These are phyloP conservation scores for Arthrobotrys conoides DNA, from an alignment of 2,329 filamentous ascomycete species.

Conservation along the genomic window DNA sequence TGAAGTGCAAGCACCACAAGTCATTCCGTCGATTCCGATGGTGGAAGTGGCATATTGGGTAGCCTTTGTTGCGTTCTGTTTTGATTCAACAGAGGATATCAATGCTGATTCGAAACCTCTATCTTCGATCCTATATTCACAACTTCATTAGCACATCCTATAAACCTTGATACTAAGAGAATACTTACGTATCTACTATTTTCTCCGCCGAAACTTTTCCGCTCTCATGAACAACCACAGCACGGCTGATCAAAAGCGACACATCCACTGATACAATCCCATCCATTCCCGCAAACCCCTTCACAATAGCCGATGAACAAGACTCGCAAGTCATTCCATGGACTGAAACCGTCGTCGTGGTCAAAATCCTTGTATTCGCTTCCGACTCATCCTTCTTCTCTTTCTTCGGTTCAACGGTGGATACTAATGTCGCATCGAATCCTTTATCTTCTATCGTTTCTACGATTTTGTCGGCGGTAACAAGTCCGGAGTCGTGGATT, in stretches of 20 bases:
- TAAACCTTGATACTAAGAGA: constrained; percentile 73
- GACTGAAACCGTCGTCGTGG: constrained; percentile 90
- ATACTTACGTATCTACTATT: constrained; percentile 69
- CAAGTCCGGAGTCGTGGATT: constrained; percentile 77
- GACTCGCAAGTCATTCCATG: constrained; percentile 94
- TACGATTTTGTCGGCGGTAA: constrained; percentile 38
- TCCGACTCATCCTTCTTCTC: constrained; percentile 25
- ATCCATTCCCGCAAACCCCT: constrained; percentile 84
- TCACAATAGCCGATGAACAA: constrained; percentile 95
- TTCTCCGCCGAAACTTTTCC: constrained; percentile 79
- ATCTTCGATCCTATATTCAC: constrained; percentile 73
- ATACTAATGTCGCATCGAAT: constrained; percentile 87
- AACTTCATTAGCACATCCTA: constrained; percentile 78
- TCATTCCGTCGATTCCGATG: constrained; percentile 94
- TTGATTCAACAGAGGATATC: constrained; percentile 66
- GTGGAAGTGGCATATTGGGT: constrained; percentile 77
- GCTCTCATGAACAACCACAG: constrained; percentile 92
- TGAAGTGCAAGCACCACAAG: constrained; percentile 94
- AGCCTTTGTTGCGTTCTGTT: constrained; percentile 66
- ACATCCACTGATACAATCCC: constrained; percentile 90
- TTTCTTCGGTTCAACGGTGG: constrained; percentile 70
- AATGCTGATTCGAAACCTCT: constrained; percentile 86
- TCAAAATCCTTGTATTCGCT: constrained; percentile 70
- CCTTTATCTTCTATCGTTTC: constrained; percentile 83
- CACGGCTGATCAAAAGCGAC: constrained; percentile 93